Evolutionary conservation across 345 rosid species (phyloP), one percentile per base, ranked within the genome.

Genomic region (Arabidopsis suecica): DNA sequence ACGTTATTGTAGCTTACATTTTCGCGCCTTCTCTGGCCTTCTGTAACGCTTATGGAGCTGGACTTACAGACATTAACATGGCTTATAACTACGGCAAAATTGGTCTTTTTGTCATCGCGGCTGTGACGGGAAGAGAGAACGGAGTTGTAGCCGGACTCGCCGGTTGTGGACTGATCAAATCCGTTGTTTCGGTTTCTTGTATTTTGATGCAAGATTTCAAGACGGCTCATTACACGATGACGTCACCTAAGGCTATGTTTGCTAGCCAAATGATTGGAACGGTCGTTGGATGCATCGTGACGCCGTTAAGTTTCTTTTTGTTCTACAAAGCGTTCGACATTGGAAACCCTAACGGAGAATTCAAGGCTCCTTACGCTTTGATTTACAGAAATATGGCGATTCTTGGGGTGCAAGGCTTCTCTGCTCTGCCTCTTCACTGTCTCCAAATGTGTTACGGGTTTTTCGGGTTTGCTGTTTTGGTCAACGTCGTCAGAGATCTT

Each of bases 11-110:
- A 9, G 91, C 98, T 33, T 94, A 91, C 81, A 67, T 89, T 44
- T 82, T 94, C 9, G 97, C 93, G 47, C 98, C 97, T 18, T 88
- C 95, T 45, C 85, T 94, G 2, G 86, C 98, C 3, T 93, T 93
- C 80, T 93, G 98, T 85, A 91, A 91, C 53, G 97, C 97, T 3
- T 93, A 91, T 53, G 97, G 98, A 42, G 89, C 98, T 2, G 98
- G 98, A 12, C 95, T 94, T 11, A 94, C 98, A 0, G 98, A 94
- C 76, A 88, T 89, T 2, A 94, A 94, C 91, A 91, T 94, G 98
- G 97, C 96, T 41, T 91, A 91, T 68, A 94, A 94, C 78, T 94
- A 94, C n/a, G 96, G 96, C 4, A 94, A 94, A 80, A 88, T 94
- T 20, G 98, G 97, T 41, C 84, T 94, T 5, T 94, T 94, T 40